Base-by-base conservation (phyloP, 371 early-diverging fungal species). In the Dentiscutata heterogama region DNA sequence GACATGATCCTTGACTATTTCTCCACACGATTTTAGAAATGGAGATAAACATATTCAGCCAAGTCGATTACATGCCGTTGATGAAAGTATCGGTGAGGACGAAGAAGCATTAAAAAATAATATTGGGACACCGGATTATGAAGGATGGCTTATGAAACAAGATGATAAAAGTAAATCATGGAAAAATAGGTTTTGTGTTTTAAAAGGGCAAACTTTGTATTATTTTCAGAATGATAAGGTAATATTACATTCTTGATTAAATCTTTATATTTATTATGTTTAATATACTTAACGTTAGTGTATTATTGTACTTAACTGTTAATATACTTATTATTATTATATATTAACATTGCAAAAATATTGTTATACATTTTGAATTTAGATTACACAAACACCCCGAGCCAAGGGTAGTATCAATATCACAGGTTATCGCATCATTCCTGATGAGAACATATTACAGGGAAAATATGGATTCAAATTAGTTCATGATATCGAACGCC, bases 161-260 rank as follows among this genome's bases (percentile, higher is more conserved):
- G 89, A 91, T 1, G 91, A 90, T 60, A 89, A 88, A 39, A 92
- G 92, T 82, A 90, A 91, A 60, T 89, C 89, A 18, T 94, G 94
- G 94, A 93, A 94, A 81, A 89, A 88, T 60, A 88, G 94, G 7
- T 94, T 91, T 91, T 94, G 92, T 82, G 91, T 92, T 27, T 85
- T 94, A 50, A 92, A 92, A 78, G 92, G 91, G 0, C 84, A 87
- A 18, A 89, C 90, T 25, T 84, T 94, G 20, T 92, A 89, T 79
- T 91, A 92, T 80, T 92, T 92, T 74, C 92, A 94, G 74, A 89
- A 90, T 14, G 91, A 91, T 27, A 91, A 90, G 85, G 89, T 73
- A 51, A 20, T 20, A 35, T 58, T n/a, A 35, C 13, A 46, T 46
- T 3, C 7, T n/a, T 29, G n/a, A 51, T 72, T 50, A 10, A 50